phyloP scores from a whole-genome alignment of 352 stramenopile species.

The Phytophthora hybrid region DNA sequence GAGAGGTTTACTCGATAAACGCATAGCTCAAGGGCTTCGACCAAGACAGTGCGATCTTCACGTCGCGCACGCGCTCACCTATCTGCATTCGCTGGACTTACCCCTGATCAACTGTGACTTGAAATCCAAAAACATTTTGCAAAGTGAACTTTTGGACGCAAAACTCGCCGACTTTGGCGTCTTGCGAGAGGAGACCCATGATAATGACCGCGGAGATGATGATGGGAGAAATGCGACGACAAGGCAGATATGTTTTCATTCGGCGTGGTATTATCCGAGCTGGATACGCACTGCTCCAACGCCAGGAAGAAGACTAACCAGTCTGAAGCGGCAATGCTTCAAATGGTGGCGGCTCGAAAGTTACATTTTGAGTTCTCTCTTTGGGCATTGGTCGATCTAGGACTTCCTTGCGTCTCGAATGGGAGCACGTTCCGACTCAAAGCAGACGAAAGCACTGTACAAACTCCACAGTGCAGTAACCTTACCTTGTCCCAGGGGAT shows the following conservation, averaged over 20 bases:
- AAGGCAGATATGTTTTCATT: conserved; percentile 61
- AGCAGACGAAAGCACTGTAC: conserved; percentile 52
- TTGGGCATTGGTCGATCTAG: conserved; percentile 47
- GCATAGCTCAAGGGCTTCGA: conserved; percentile 26
- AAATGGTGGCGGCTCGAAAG: conserved; percentile 48
- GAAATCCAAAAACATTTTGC: conserved; percentile 69
- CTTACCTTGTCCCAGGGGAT: neutral
- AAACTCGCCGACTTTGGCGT: conserved; percentile 55
- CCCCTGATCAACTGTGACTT: conserved; percentile 63
- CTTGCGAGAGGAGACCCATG: conserved; percentile 4
- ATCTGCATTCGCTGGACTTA: conserved; percentile 48
- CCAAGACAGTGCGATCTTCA: conserved; percentile 37
- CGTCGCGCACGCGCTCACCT: conserved; percentile 50
- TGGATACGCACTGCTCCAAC: conserved; percentile 47
- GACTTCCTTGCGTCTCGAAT: conserved; percentile 45
- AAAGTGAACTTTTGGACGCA: conserved; percentile 37
- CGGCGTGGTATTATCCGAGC: conserved; percentile 51
- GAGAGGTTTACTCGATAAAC: conserved; percentile 35
- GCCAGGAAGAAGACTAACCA: conserved; percentile 20
- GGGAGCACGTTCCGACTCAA: conserved; percentile 50
- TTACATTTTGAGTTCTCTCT: conserved; percentile 54
- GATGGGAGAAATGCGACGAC: conserved; percentile 33
- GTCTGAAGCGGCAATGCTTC: conserved; percentile 47
- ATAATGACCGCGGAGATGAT: conserved; percentile 42
- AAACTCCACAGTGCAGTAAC: conserved; percentile 25